Conservation (phyloP, 345 rosid species). For the Passiflora organensis region DNA sequence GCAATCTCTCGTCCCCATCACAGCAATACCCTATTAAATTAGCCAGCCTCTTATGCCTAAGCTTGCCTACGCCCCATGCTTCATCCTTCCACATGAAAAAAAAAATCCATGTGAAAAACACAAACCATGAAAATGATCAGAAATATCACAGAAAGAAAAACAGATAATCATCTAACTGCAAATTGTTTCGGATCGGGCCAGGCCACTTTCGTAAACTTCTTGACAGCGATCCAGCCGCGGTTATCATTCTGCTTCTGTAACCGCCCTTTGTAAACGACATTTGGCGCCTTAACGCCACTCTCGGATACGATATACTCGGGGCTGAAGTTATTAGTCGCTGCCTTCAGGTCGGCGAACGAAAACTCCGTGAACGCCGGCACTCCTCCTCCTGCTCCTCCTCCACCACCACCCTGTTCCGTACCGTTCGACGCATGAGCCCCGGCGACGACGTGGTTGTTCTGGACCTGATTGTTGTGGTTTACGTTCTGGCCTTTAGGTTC, state of each 20-base stretch:
- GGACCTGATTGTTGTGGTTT: background rate
- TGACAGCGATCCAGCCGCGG: constrained; percentile 69
- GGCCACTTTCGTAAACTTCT: constrained; percentile 64
- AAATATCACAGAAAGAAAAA: background rate
- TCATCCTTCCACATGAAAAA: constrained; percentile 40
- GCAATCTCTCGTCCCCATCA: constrained; percentile 89
- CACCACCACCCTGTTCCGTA: constrained; percentile 6
- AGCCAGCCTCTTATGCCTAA: constrained; percentile 66
- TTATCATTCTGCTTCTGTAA: constrained; percentile 33
- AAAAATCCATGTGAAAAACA: background rate
- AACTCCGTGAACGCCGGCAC: constrained; percentile 54
- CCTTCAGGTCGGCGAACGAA: constrained; percentile 61
- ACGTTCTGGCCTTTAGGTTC: background rate
- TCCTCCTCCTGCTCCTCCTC: constrained; percentile 16
- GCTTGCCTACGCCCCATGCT: constrained; percentile 70
- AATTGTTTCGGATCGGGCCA: constrained; percentile 95
- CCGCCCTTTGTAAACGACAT: constrained; percentile 73
- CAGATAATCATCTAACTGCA: constrained; percentile 32
- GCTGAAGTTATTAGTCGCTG: constrained; percentile 81
- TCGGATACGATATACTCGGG: constrained; percentile 65
- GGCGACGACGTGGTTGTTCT: background rate
- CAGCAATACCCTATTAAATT: constrained; percentile 95
- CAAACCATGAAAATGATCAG: no score
- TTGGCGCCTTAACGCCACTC: constrained; percentile 73
- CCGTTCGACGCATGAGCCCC: constrained; percentile 15